These are phyloP conservation scores for Cladosporium cucumerinum DNA, from an alignment of 2,329 filamentous ascomycete species.

Conservation along the genomic window DNA sequence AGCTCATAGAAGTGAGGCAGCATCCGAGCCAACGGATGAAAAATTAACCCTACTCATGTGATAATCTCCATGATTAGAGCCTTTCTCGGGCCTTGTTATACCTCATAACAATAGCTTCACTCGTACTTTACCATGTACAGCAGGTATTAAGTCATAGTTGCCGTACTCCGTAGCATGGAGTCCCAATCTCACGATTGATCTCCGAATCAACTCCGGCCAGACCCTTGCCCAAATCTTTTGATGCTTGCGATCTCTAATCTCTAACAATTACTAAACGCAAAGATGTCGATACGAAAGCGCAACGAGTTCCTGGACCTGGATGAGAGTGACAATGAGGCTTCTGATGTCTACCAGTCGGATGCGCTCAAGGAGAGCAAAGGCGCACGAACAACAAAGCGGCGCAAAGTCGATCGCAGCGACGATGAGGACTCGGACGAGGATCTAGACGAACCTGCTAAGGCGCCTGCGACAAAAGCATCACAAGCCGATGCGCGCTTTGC, in stretches of 20 bases:
- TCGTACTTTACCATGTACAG: no score
- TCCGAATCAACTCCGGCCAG: neutral
- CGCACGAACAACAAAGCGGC: constrained; percentile 54
- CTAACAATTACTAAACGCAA: neutral
- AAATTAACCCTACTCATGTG: no score
- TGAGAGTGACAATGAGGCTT: constrained; percentile 43
- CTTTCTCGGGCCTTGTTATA: no score
- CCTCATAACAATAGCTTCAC: neutral
- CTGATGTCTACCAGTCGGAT: constrained; percentile 63
- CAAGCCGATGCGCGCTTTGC: constrained; percentile 18
- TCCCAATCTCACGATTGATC: neutral
- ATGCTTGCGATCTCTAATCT: neutral
- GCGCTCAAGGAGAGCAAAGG: constrained; percentile 65
- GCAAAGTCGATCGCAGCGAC: constrained; percentile 53
- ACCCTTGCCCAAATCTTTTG: neutral
- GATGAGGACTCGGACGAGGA: constrained; percentile 30
- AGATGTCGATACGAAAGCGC: constrained; percentile 65
- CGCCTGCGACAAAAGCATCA: constrained; percentile 17
- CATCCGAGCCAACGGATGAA: neutral
- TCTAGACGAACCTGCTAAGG: constrained; percentile 20
- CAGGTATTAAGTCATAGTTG: no score
- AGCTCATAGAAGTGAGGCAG: neutral
- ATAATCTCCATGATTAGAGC: neutral
- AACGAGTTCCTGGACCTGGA: constrained; percentile 66
- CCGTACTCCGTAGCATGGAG: neutral